Conservation (phyloP, 352 stramenopile genomes). For the Phytophthora pseudosyringae region DNA sequence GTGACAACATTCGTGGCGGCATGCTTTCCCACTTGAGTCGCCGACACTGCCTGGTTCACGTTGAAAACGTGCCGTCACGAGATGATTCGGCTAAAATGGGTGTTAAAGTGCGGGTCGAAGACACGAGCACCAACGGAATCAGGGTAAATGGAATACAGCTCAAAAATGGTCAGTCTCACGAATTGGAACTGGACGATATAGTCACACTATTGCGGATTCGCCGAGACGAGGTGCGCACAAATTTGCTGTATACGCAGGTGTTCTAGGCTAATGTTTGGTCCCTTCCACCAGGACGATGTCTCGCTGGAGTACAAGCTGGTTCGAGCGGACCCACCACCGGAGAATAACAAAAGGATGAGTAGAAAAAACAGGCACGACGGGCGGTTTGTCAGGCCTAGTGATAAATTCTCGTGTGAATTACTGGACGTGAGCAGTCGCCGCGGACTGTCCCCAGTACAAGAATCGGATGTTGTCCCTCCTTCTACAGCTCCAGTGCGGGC, state of each 20-base stretch:
- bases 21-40: slow-evolving; percentile 67
- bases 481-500: slow-evolving; percentile 10
- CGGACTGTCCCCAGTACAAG: slow-evolving; percentile 18
- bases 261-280: background rate
- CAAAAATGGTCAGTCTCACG: slow-evolving; percentile 47
- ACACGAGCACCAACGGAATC: slow-evolving; percentile 78
- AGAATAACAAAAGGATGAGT: slow-evolving; percentile 13
- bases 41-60: slow-evolving; percentile 69
- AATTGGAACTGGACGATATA: slow-evolving; percentile 62
- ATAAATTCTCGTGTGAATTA: slow-evolving; percentile 39
- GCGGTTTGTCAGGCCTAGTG: slow-evolving; percentile 35
- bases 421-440: slow-evolving; percentile 28
- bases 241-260: background rate
- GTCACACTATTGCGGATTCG: slow-evolving; percentile 66
- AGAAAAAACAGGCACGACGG: slow-evolving; percentile 43
- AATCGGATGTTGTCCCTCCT: slow-evolving; percentile 12
- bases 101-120: slow-evolving; percentile 62
- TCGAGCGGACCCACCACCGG: slow-evolving; percentile 16
- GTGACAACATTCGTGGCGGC: slow-evolving; percentile 61
- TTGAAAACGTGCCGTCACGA: slow-evolving; percentile 38
- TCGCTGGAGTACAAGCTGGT: slow-evolving; percentile 51
- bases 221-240: slow-evolving; percentile 44
- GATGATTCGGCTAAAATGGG: slow-evolving; percentile 34
- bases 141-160: slow-evolving; percentile 63
- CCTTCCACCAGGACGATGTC: slow-evolving; percentile 46